Conservation (phyloP, 164 flowering plant species). For the Kalanchoe fedtschenkoi region DNA sequence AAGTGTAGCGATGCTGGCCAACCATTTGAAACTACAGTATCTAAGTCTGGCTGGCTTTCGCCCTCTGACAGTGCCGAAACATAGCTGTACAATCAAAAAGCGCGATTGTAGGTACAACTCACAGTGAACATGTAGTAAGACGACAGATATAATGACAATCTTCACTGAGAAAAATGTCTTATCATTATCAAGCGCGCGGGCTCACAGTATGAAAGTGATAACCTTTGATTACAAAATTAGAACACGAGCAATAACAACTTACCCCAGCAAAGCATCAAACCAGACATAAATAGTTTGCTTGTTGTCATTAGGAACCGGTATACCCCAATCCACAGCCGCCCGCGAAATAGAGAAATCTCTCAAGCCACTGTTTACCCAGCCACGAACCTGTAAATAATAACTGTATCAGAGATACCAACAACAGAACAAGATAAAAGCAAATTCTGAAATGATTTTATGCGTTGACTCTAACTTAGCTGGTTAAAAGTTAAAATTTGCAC, state of each 20-base stretch:
- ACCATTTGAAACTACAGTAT: slow-evolving; percentile 60
- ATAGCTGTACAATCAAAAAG: slow-evolving; percentile 38
- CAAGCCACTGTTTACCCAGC: slow-evolving; percentile 79
- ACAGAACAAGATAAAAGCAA: neutral
- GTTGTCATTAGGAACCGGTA: slow-evolving; percentile 76
- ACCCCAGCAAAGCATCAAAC: slow-evolving; percentile 99
- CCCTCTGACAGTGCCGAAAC: slow-evolving; percentile 65
- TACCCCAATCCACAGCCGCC: slow-evolving; percentile 91
- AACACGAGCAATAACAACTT: slow-evolving; percentile 11
- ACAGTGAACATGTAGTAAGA: too few species aligned
- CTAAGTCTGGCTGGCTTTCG: slow-evolving; percentile 41
- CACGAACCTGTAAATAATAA: slow-evolving; percentile 61
- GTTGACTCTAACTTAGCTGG: too few species aligned
- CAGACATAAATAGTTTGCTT: slow-evolving; percentile 93
- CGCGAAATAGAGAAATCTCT: slow-evolving; percentile 93
- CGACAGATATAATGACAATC: too few species aligned
- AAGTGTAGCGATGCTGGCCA: slow-evolving; percentile 95
- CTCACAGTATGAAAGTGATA: neutral
- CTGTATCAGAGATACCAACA: slow-evolving; percentile 4
- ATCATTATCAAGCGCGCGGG: neutral
- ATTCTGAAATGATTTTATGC: too few species aligned
- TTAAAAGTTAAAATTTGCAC: too few species aligned
- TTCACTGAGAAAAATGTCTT: neutral
- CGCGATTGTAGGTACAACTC: neutral
- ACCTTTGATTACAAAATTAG: neutral